Base-by-base conservation (phyloP, 2,329 filamentous ascomycete genomes). In the Phialocephala subalpina region DNA sequence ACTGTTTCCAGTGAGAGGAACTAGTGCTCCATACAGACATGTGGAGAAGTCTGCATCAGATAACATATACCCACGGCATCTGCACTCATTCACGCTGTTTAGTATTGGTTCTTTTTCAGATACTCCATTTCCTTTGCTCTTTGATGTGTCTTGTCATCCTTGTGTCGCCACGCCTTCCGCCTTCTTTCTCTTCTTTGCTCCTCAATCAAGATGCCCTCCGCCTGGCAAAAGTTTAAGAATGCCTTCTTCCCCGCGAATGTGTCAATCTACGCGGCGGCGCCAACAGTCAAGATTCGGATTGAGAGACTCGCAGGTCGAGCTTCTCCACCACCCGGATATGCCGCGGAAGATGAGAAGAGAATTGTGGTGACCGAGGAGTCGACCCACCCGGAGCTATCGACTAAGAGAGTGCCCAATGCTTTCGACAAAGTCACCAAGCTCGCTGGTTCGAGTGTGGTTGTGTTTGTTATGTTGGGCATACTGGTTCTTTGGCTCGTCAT, bases 401-500 rank as follows among this genome's bases (percentile, higher is more conserved):
- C 57, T 18, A 67, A 55, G 33, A 69, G 69, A 60, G 68, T 69
- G 60, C 59, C 59, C 25, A 70, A 68, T 61, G 16, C 63, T n/a
- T 70, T 78, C 8, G 76, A 78, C 62, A 67, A 55, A 22, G 63
- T 74, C 12, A 76, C 76, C 14, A 64, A 66, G 16, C 53, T 69
- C 5, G 72, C 75, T 18, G 76, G 76, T 1, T 77, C 76, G 0
- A 68, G 67, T 27, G 65, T 58, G 11, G 65, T 74, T 11, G 76
- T 77, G 47, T 68, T 74, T 8, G 62, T 77, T 33, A 79, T 79
- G 55, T 33, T 81, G 3, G 64, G 70, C 1, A 72, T 77, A 0
- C 64, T 80, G 6, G 67, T 68, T 2, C 45, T 67, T 9, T 79
- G 77, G 78, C 75, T 75, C 1, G 64, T 78, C 12, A 36, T 73